These are phyloP conservation scores for Cudoniella acicularis DNA, from an alignment of 495 filamentous ascomycete genomes.

Conservation along the genomic window DNA sequence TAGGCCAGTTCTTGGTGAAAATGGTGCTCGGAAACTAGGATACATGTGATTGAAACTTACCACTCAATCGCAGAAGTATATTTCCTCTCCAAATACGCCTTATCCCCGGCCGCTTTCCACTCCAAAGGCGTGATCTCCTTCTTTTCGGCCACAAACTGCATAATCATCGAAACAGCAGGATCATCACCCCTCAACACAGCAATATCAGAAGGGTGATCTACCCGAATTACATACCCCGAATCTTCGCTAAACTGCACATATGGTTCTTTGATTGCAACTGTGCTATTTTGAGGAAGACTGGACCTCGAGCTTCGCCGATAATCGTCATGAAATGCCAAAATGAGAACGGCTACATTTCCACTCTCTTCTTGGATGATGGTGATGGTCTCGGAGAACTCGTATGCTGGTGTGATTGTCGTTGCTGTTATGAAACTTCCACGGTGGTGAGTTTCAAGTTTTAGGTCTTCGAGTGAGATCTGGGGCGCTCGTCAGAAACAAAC, in stretches of 20 bases:
- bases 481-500: not conserved
- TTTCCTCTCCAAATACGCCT: conserved; percentile 25
- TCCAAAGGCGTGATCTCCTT: conserved; percentile 25
- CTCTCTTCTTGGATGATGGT: conserved; percentile 49
- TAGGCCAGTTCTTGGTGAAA: too few relatives aligned
- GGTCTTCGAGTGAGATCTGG: conserved; percentile 23
- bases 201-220: conserved; percentile 52
- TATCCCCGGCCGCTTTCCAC: conserved; percentile 42
- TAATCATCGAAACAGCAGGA: conserved; percentile 30
- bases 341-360: conserved; percentile 40
- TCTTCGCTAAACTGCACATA: conserved; percentile 40
- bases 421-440: conserved; percentile 41
- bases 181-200: conserved; percentile 31
- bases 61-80: conserved; percentile 21
- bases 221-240: conserved; percentile 39
- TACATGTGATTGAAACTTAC: conserved; percentile 17
- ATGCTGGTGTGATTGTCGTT: conserved; percentile 37
- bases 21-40: too few relatives aligned
- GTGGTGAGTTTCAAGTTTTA: conserved; percentile 49
- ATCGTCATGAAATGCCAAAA: conserved; percentile 3
- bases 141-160: conserved; percentile 27
- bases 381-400: conserved; percentile 39
- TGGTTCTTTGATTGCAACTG: conserved; percentile 50
- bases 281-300: conserved; percentile 28
- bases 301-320: conserved; percentile 12